phyloP scores from a whole-genome alignment of 2,329 filamentous ascomycete species.

The Sphaerulina populicola region DNA sequence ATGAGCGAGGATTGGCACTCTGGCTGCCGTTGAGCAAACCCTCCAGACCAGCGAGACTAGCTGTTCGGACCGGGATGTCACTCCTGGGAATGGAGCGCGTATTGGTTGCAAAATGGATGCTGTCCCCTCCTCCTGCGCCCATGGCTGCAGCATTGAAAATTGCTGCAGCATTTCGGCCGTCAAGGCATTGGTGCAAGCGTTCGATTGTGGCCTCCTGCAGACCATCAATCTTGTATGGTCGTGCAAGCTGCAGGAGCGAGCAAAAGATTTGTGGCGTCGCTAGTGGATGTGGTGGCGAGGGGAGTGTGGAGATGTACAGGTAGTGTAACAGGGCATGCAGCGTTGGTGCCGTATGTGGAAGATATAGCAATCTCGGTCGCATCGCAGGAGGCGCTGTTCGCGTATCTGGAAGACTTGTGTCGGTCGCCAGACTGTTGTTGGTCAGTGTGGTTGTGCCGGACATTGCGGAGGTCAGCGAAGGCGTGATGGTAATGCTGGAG shows the following conservation, averaged over 20 bases:
- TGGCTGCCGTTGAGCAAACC: conserved; percentile 37
- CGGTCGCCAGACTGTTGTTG: conserved; percentile 38
- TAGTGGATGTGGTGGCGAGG: conserved; percentile 63
- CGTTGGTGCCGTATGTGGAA: conserved; percentile 85
- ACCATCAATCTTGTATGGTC: conserved; percentile 88
- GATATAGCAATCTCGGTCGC: conserved; percentile 77
- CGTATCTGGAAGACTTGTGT: conserved; percentile 44
- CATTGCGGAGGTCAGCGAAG: conserved; percentile 45
- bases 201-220: conserved; percentile 88
- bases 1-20: conserved; percentile 20
- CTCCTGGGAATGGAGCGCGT: conserved; percentile 29
- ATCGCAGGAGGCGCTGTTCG: conserved; percentile 49
- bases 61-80: conserved; percentile 38
- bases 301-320: conserved; percentile 84
- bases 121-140: conserved; percentile 86
- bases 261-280: conserved; percentile 94
- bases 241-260: conserved; percentile 83
- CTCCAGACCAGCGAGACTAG: conserved; percentile 44
- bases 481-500: conserved; percentile 79
- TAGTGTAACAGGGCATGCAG: conserved; percentile 85
- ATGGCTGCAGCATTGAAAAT: conserved; percentile 98
- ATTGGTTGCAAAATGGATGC: conserved; percentile 55
- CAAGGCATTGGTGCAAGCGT: conserved; percentile 76
- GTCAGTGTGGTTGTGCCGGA: conserved; percentile 39
- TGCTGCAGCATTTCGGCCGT: conserved; percentile 87